A percentile compares a stretch with the other conserved stretches of the same genome.
Conservation (phyloP, 768 basidiomycete genomes). For the Gymnopilus dilepis region DNA sequence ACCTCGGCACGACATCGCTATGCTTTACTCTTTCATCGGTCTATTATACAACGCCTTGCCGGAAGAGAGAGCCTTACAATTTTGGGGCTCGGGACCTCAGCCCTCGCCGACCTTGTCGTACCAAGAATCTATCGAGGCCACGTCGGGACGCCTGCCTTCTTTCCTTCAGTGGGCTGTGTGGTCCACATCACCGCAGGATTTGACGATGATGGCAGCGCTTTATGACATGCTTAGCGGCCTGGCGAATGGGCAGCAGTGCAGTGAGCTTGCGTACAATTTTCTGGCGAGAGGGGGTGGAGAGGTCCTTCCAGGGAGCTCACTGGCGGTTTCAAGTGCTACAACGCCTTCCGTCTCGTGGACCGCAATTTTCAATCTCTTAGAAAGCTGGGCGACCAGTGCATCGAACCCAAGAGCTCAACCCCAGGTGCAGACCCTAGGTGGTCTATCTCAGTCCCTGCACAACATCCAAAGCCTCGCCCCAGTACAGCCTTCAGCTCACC, state of each 20-base stretch:
- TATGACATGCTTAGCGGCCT: constrained; percentile 91
- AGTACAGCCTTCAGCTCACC: constrained; percentile 48
- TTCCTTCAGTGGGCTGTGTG: constrained; percentile 92
- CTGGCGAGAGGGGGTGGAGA: constrained; percentile 79
- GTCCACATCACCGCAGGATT: constrained; percentile 78
- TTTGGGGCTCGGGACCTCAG: constrained; percentile 74
- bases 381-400: constrained; percentile 71
- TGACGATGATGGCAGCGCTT: constrained; percentile 75
- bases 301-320: constrained; percentile 62
- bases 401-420: constrained; percentile 49
- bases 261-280: constrained; percentile 89
- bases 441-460: constrained; percentile 32
- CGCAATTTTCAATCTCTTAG: constrained; percentile 74
- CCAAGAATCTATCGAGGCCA: constrained; percentile 64
- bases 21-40: constrained; percentile 84
- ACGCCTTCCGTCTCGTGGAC: constrained; percentile 78
- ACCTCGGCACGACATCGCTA: constrained; percentile 84
- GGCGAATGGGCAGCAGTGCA: constrained; percentile 83
- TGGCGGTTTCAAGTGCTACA: constrained; percentile 54
- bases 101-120: constrained; percentile 51
- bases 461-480: constrained; percentile 39
- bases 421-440: constrained; percentile 47
- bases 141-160: constrained; percentile 44
- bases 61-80: constrained; percentile 79
- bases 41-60: constrained; percentile 78